These are phyloP conservation scores for Phytopythium chamaehyphon DNA, from an alignment of 352 stramenopile species.

Conservation along the genomic window DNA sequence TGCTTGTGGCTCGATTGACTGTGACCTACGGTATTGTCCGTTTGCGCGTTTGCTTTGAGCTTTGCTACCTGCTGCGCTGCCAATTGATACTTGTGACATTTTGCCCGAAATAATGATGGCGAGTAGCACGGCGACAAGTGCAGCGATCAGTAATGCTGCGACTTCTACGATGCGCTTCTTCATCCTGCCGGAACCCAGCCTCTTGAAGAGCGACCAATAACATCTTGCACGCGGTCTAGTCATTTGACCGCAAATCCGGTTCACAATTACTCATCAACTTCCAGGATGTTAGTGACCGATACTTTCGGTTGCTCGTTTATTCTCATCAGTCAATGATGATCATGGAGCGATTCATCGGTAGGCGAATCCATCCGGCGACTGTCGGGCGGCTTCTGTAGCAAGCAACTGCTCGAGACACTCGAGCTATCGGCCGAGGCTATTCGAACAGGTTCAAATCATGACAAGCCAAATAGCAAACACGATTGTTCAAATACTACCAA, in stretches of 20 bases:
- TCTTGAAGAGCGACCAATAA: no score
- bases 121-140: constrained; percentile 3
- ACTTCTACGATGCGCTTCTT: not conserved
- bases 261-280: no score
- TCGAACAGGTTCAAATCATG: not conserved
- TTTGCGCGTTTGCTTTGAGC: not conserved
- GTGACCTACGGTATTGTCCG: no score
- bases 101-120: constrained; percentile 4
- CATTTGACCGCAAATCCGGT: no score
- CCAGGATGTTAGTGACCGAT: not conserved
- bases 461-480: not conserved
- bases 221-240: no score
- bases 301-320: constrained; percentile 6
- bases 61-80: not conserved
- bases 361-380: not conserved
- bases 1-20: not conserved
- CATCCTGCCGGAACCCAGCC: not conserved
- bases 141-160: not conserved
- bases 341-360: not conserved
- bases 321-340: not conserved
- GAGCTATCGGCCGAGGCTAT: constrained; percentile 30
- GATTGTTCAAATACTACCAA: not conserved
- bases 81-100: not conserved
- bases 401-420: constrained; percentile 23
- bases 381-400: constrained; percentile 22